Evolutionary conservation across 192 early-diverging fungal species (phyloP).

Genomic region (Blastocladiella britannica): DNA sequence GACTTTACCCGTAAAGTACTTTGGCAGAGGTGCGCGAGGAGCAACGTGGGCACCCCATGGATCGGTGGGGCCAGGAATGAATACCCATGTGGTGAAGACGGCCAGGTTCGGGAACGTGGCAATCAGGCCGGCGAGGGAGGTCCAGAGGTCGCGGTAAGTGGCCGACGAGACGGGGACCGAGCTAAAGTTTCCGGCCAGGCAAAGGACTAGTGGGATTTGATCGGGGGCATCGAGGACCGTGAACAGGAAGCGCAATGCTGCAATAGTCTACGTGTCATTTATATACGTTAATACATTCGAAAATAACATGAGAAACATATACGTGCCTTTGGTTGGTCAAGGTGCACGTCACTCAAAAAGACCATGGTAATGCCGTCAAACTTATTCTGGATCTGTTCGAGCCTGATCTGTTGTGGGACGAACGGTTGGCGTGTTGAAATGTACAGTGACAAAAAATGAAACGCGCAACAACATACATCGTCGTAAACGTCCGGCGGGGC

Average conservation of each 20-base stretch:
- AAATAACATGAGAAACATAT: too few relatives aligned
- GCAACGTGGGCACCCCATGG: constrained; percentile 50
- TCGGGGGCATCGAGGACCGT: too few relatives aligned
- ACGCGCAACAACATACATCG: constrained; percentile 11
- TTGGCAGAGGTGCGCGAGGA: constrained; percentile 53
- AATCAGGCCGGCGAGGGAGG: constrained; percentile 40
- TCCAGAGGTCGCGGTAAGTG: constrained; percentile 13
- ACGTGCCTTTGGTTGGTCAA: constrained; percentile 57
- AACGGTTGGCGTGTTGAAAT: too few relatives aligned
- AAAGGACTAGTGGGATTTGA: constrained; percentile 54
- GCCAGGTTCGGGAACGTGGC: constrained; percentile 38
- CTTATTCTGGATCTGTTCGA: constrained; percentile 15
- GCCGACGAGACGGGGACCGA: constrained; percentile 38
- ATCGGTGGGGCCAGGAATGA: constrained; percentile 76
- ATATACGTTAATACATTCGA: too few relatives aligned
- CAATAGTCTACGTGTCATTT: constrained; percentile 28
- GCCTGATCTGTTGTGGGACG: too few relatives aligned
- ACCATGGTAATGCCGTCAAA: constrained; percentile 44
- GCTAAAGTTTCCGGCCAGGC: constrained; percentile 71
- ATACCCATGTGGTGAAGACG: constrained; percentile 47
- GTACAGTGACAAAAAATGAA: too few relatives aligned
- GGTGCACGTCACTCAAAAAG: constrained; percentile 63
- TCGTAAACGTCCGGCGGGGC: constrained; percentile 26
- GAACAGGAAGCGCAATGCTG: constrained; percentile 48
- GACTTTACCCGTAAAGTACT: constrained; percentile 42